Evolutionary conservation across 2,329 filamentous ascomycete genomes (phyloP).

Genomic region (Paecilomyces niveus): DNA sequence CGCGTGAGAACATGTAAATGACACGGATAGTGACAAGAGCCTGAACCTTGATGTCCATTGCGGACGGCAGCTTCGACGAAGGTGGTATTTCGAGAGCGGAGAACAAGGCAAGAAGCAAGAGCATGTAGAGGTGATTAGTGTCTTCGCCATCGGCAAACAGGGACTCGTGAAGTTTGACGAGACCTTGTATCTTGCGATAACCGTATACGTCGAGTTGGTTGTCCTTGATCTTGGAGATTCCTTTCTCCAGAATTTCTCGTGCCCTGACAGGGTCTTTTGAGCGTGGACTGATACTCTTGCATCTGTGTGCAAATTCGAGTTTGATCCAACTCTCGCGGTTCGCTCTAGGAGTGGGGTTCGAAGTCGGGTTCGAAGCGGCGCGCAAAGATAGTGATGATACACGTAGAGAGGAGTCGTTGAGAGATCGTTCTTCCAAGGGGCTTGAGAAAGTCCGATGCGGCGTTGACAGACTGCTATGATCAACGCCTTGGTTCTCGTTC

Average conservation of each 20-base stretch:
- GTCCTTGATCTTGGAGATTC: conserved; percentile 26
- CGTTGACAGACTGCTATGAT: conserved; percentile 5
- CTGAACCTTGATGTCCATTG: conserved; percentile 34
- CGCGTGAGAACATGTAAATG: conserved; percentile 29
- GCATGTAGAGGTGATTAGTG: conserved; percentile 18
- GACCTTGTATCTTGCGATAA: conserved; percentile 35
- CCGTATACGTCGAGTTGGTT: conserved; percentile 33
- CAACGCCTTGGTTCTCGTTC: neutral
- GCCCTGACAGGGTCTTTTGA: conserved; percentile 32
- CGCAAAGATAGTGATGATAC: neutral
- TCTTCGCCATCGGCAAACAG: conserved; percentile 25
- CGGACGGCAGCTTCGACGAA: conserved; percentile 17
- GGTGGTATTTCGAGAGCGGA: conserved; percentile 27
- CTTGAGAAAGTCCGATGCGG: neutral
- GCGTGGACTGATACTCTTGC: conserved; percentile 28
- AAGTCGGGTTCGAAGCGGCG: neutral
- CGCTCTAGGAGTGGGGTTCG: neutral
- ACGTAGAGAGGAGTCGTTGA: conserved; percentile 24
- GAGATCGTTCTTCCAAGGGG: conserved; percentile 28
- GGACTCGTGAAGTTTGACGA: conserved; percentile 31
- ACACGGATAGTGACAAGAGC: conserved; percentile 34
- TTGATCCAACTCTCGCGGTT: neutral
- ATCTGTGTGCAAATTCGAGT: neutral
- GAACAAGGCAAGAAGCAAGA: conserved; percentile 31
- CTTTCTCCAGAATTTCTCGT: conserved; percentile 31